These are phyloP conservation scores for Cicer arietinum DNA, from an alignment of 306 rosid species.

Conservation along the genomic window DNA sequence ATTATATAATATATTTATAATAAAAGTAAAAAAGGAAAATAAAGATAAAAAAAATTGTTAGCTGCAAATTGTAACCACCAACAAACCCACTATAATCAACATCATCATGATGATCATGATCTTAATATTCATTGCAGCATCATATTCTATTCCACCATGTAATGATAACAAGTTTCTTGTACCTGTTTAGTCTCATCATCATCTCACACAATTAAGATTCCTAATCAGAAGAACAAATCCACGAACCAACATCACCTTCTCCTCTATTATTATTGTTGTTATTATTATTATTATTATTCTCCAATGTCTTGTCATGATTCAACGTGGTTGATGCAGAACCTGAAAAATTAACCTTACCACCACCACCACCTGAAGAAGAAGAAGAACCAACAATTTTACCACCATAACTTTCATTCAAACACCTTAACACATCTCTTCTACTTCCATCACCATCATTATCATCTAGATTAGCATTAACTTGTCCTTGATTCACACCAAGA, in stretches of 20 bases:
- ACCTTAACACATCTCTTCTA: neutral
- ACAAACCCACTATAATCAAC: conserved; percentile 41
- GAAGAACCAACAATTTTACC: conserved; percentile 24
- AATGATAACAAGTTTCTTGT: conserved; percentile 49
- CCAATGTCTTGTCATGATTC: conserved; percentile 53
- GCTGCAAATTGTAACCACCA: conserved; percentile 57
- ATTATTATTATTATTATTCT: conserved; percentile 37
- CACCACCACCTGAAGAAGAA: conserved; percentile 9
- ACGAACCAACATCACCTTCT: conserved; percentile 67
- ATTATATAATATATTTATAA: neutral
- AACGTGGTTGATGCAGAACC: conserved; percentile 50
- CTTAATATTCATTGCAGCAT: conserved; percentile 44
- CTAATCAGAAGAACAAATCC: conserved; percentile 79
- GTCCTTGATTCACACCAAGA: conserved; percentile 45
- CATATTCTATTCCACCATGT: conserved; percentile 46
- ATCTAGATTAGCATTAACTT: conserved; percentile 37
- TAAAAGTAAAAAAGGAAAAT: conserved; percentile 1
- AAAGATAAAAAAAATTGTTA: conserved; percentile 29
- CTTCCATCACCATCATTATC: neutral
- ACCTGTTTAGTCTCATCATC: conserved; percentile 33
- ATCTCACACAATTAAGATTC: conserved; percentile 25
- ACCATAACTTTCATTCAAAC: neutral
- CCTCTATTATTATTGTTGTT: conserved; percentile 41
- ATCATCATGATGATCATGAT: conserved; percentile 44
- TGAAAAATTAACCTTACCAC: conserved; percentile 51